Base-by-base conservation (phyloP, 2,329 filamentous ascomycete species). In the Trichoderma atrobrunneum region DNA sequence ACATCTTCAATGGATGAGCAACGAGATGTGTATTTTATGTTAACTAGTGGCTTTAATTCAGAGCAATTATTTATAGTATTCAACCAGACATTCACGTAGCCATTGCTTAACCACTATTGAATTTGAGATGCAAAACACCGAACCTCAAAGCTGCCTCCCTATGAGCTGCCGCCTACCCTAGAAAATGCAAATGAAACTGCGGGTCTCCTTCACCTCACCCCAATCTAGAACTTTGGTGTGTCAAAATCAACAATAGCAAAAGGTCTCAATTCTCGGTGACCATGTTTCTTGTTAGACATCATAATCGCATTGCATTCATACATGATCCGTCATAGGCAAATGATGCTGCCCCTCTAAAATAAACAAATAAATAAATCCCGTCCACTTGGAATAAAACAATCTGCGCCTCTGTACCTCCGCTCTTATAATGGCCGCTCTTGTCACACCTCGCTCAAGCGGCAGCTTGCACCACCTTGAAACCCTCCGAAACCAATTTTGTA, bases 401-500 rank as follows among this genome's bases (percentile, higher is more conserved):
- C 28, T 43, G 39, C 26, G 36, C 21, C 11, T 64, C 26, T 10
- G 39, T 43, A 36, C 21, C 11, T 51, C 26, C 43, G 39, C n/a
- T n/a, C 39, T 30, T 30, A 64, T 32, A 30, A 48, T 30, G 18
- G 5, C 21, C 10, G 11, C 28, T 48, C 18, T 43, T n/a, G 18
- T 26, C 32, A 26, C 21, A 14, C 34, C n/a, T 62, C 77, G 92
- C n/a, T 62, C 77, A 92, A 73, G 89, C 90, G 74, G 86, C 81
- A 21, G 87, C 85, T 76, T 89, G 89, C 61, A 95, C 87, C 66
- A 95, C 83, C 80, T 89, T 91, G 83, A 94, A 96, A 0, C 93
- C 93, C 73, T 93, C 93, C 0, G 87, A 83, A 21, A 97, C 87
- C 72, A 91, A 80, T 84, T 94, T 96, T 72, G 88, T 87, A 72